Base-by-base conservation (phyloP, 2,329 filamentous ascomycete genomes). In the Aureobasidium sp. region DNA sequence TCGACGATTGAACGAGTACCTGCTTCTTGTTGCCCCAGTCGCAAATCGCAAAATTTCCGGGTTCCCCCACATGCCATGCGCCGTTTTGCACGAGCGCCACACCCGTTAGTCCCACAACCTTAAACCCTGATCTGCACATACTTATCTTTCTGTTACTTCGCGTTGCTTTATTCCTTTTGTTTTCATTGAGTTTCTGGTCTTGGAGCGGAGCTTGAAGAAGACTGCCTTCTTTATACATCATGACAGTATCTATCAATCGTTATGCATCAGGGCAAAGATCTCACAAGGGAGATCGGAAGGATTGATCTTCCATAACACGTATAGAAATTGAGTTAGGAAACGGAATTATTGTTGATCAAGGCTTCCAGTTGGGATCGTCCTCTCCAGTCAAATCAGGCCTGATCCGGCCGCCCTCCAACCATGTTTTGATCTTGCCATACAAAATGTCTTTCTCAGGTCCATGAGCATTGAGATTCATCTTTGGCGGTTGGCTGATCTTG, bases 361-460 rank as follows among this genome's bases (percentile, higher is more conserved):
- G 34, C 44, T 59, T 48, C 55, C 55, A 59, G 25, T 59, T 10
- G 0, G 44, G 55, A n/a, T 55, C 61, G 27, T 66, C 64, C 2
- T 59, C 37, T 3, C 61, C 63, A 5, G 63, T 66, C 25, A 66
- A 21, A 30, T 65, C 63, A 6, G 63, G 63, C 32, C 59, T 62
- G 41, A 64, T 63, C 2, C 45, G 39, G 13, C 59, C 41, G 3
- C 63, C 63, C 15, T 65, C 64, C 21, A 66, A n/a, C 61, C 63
- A 65, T 8, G 55, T 42, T 59, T 66, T 65, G 25, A 62, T 62
- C 39, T 59, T 65, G 30, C 50, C 57, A 45, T 65, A 66, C 16
- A 66, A 44, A 15, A 64, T 50, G 21, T 65, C 63, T 4, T 53
- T 42, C 59, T 65, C 64, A 2, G 63, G 63, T 2, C 63, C 64